Base-by-base conservation (phyloP, 192 early-diverging fungal species). In the Gonapodya sp. region DNA sequence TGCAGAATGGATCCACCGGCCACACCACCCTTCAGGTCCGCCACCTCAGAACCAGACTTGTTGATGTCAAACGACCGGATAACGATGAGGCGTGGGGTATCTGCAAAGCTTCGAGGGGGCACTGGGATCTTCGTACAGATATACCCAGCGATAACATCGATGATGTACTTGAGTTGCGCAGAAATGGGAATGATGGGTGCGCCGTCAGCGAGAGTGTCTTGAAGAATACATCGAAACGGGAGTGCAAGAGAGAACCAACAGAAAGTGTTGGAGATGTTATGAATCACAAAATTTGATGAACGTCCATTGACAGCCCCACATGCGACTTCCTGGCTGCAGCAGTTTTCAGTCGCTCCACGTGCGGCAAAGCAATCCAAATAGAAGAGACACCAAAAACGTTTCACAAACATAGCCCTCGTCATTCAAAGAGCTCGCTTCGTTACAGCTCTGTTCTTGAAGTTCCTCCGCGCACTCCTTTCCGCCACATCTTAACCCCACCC, bases 1-100 rank as follows among this genome's bases (percentile, higher is more conserved):
- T 88, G 92, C 73, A 99, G 88, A 80, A 99, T 97, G 80, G 93
- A 94, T 36, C 98, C 98, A 89, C 97, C 98, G 75, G 95, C 97
- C 84, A 99, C 96, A 84, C 98, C 97, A 84, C 98, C 98, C 87
- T 94, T 94, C 80, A 99, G 89, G 64, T 95, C 90, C 31, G 92
- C 89, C 34, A 98, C 93, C 87, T 96, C 96, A 32, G 93, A 91
- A 84, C 98, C 98, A 36, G 98, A 97, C 86, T 98, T 97, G 90
- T 99, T 99, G 81, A 99, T 95, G 85, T 99, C 97, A 81, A 99
- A 99, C 34, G 94, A 95, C 85, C 97, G 94, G 85, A 99, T 99
- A 81, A 99, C 96, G 85, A 98, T 98, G 79, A 99, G 87, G 36
- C 94, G 92, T 35, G 98, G 95, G 74, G 94, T 93, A 2, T 95